Conservation (phyloP, 1,139 yeast genomes). For the Blastobotrys apis region DNA sequence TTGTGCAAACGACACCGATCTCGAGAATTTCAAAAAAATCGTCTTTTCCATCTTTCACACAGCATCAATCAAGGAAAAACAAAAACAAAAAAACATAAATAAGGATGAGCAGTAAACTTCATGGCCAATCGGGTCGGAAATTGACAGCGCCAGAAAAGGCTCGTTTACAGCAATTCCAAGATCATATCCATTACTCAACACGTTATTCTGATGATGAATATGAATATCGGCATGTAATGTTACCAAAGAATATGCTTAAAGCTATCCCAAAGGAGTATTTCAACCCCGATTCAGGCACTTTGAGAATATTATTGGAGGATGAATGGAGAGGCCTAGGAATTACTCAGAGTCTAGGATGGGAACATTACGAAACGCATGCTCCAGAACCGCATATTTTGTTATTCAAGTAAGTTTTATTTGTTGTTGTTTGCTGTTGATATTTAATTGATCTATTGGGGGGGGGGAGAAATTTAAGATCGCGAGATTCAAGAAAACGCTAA, state of each 20-base stretch:
- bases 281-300: slow-evolving; percentile 90
- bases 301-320: slow-evolving; percentile 84
- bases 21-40: too few species aligned
- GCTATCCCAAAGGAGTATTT: slow-evolving; percentile 95
- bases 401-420: slow-evolving; percentile 49
- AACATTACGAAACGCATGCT: slow-evolving; percentile 94
- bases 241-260: slow-evolving; percentile 93
- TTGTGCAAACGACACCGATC: too few species aligned
- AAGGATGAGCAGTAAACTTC: too few species aligned
- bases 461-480: neutral
- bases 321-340: slow-evolving; percentile 99
- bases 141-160: slow-evolving; percentile 81
- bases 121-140: slow-evolving; percentile 49
- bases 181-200: slow-evolving; percentile 90
- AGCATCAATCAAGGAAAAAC: too few species aligned
- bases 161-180: slow-evolving; percentile 85
- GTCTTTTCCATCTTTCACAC: too few species aligned
- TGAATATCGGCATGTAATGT: slow-evolving; percentile 75
- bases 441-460: neutral
- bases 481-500: neutral
- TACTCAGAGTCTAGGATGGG: slow-evolving; percentile 98
- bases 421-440: neutral
- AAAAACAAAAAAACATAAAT: too few species aligned
- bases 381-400: slow-evolving; percentile 97
- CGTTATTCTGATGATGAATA: slow-evolving; percentile 34